Evolutionary conservation across 2,329 filamentous ascomycete species (phyloP).

Genomic region (Dryadomyces quercus-mongolicae): DNA sequence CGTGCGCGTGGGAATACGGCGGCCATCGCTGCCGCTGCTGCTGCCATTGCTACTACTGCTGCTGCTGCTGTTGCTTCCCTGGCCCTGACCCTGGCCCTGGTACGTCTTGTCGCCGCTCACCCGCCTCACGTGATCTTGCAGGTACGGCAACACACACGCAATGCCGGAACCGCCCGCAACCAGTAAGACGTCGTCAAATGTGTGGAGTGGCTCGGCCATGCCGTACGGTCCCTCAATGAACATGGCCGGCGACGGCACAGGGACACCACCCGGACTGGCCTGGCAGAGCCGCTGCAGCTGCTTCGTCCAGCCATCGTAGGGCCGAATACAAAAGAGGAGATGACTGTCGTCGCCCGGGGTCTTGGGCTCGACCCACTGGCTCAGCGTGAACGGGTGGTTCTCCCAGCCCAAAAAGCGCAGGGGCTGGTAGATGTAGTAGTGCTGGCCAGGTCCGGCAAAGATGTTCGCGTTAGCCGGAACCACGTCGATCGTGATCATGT

Average conservation of each 20-base stretch:
- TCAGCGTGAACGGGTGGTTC: slow-evolving; percentile 37
- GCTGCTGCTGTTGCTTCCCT: too few species aligned
- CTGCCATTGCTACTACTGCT: too few species aligned
- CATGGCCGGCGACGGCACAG: slow-evolving; percentile 1
- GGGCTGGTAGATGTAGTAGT: slow-evolving; percentile 32
- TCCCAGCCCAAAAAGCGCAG: slow-evolving; percentile 30
- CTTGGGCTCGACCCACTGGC: slow-evolving; percentile 7
- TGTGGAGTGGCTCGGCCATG: slow-evolving; percentile 7
- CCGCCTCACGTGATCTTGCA: slow-evolving; percentile 10
- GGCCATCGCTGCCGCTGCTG: too few species aligned
- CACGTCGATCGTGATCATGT: slow-evolving; percentile 8
- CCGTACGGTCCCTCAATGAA: slow-evolving; percentile 14
- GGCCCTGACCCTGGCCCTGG: too few species aligned
- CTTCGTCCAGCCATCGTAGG: slow-evolving; percentile 13
- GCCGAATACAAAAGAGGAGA: slow-evolving; percentile 10
- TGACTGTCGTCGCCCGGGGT: background rate
- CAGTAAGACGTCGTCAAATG: slow-evolving; percentile 10
- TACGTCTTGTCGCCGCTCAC: background rate
- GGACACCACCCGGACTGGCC: slow-evolving; percentile 3
- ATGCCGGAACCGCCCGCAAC: slow-evolving; percentile 13
- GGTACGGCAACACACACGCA: slow-evolving; percentile 10
- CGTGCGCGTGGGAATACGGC: slow-evolving; percentile 7
- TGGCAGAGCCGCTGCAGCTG: slow-evolving; percentile 8
- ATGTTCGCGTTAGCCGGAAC: slow-evolving; percentile 4
- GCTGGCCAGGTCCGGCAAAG: slow-evolving; percentile 25